Base-by-base conservation (phyloP, 805 yeast genomes). In the Candida coquimbonensis region DNA sequence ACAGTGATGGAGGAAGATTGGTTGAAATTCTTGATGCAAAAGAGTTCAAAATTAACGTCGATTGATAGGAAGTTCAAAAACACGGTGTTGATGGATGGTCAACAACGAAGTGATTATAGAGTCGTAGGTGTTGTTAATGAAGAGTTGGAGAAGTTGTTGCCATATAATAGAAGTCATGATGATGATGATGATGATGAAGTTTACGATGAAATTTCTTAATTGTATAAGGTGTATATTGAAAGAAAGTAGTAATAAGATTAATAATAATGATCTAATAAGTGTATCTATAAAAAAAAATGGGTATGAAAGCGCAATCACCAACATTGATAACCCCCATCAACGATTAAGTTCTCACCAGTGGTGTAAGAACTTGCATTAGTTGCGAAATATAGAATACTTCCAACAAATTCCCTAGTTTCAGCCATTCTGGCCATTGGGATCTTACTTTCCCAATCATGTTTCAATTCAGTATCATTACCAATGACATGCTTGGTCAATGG, bases 281-380 rank as follows among this genome's bases (percentile, higher is more conserved):
- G 31, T 29, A 29, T 29, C 31, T 29, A 29, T 29, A 29, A 29
- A 13, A 27, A 13, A 11, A 29, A 29, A 13, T 9, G 3, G 13
- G 3, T 5, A 21, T 21, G 24, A 21, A 6, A 29, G 13, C 2
- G 4, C 13, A 1, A 29, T 11, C 6, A 86, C 91, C 91, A 85
- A 54, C 88, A 81, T 55, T 83, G 83, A 72, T 85, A 87, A 47
- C 95, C 95, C 59, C 95, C 95, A 61, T 87, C 95, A 47, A 84
- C 91, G 29, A 83, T 79, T 66, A 87, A 66, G 66, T 86, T 85
- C 62, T 84, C 82, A 59, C 95, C 95, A 14, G 95, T 86, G 48
- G 91, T 84, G 72, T 86, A 87, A 17, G 83, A 73, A 34, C 86
- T 76, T 9, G 91, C 93, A 47, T 78, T 77, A 35, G 85, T 75